Evolutionary conservation across 2,329 filamentous ascomycete genomes (phyloP), one percentile per base, ranked within the genome.

Genomic region (Aspergillus cejpii): DNA sequence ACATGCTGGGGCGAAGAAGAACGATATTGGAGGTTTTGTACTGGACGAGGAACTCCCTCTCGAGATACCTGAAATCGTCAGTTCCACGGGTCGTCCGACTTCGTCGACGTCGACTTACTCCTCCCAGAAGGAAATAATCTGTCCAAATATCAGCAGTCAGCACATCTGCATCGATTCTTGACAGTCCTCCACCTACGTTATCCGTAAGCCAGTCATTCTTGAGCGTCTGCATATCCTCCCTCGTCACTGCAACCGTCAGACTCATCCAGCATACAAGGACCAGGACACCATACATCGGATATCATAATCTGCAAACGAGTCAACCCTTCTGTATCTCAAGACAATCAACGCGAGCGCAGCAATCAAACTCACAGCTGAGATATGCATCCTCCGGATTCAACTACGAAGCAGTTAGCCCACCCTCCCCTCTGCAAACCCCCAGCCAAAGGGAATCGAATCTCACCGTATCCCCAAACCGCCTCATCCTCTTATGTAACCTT

Each of bases 51-150:
- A 88, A 83, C 72, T 97, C 91, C 50, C 83, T 87, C 68, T 98
- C 92, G 53, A 98, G 81, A 64, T 86, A 90, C 71, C 83, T 72
- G 51, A 21, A 39, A 29, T 36, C 20, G 47, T 54, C 47, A 54
- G 45, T 45, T 39, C 27, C n/a, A 29, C 31, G 17, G 28, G 26
- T 11, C 28, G 44, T 33, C 17, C 19, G 8, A 36, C 11, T 26
- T 21, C n/a, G 29, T 12, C 17, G 11, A 27, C 39, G 37, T 27
- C 21, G 29, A 67, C 73, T 57, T 81, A 94, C 77, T 97, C 91
- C 77, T 97, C 87, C 91, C 92, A 98, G 65, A 98, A 97, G 40
- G 88, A 84, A 55, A 98, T 97, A 57, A 89, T 90, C 86, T 91
- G 56, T n/a, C 37, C 40, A 24, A 24, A 24, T 8, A 24, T n/a